A percentile compares a stretch with the other conserved stretches of the same genome.
These are phyloP conservation scores for Cyberlindnera maclurae DNA, from an alignment of 805 yeast species.

Conservation along the genomic window DNA sequence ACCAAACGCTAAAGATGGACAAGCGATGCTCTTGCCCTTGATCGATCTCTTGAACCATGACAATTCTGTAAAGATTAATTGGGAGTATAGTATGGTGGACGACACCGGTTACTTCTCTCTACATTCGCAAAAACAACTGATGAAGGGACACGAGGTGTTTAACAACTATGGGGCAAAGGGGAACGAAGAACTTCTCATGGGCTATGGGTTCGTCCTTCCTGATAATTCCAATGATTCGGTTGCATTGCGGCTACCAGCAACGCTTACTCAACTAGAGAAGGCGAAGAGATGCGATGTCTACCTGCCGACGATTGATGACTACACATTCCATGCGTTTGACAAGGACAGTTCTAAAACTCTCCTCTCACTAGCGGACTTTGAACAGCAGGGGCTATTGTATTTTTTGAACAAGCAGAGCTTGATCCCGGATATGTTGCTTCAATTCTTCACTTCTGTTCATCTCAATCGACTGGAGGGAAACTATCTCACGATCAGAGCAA, in stretches of 20 bases:
- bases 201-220: constrained; percentile 59
- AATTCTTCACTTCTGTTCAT: constrained; percentile 26
- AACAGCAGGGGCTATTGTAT: constrained; percentile 27
- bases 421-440: constrained; percentile 20
- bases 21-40: constrained; percentile 69
- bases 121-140: constrained; percentile 9
- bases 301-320: constrained; percentile 33
- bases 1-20: constrained; percentile 28
- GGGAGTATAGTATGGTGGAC: constrained; percentile 36
- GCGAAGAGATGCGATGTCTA: constrained; percentile 31
- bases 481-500: constrained; percentile 41
- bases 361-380: constrained; percentile 9
- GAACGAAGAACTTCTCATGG: constrained; percentile 76
- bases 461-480: constrained; percentile 29
- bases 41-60: constrained; percentile 75
- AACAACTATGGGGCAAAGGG: constrained; percentile 91
- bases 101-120: constrained; percentile 15
- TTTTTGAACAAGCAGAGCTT: constrained; percentile 24
- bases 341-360: constrained; percentile 10
- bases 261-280: constrained; percentile 20
- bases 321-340: constrained; percentile 32
- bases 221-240: constrained; percentile 56
- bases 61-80: constrained; percentile 54
- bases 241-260: constrained; percentile 53
- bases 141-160: constrained; percentile 41